Conservation (phyloP, 2,329 filamentous ascomycete genomes). For the Coniochaeta sp. region DNA sequence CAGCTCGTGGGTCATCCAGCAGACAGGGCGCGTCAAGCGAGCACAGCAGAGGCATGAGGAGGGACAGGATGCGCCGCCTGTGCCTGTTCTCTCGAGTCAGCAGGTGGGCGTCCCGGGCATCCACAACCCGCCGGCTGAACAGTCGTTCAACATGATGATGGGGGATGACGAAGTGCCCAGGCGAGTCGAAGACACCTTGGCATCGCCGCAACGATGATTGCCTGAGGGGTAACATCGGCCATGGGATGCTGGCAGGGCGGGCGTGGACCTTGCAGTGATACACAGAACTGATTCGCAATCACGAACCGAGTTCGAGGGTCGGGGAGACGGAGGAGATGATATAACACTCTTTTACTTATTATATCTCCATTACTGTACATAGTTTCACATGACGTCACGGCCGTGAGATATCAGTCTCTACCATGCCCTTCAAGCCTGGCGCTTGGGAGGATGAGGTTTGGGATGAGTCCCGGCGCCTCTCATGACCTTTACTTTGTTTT, state of each 20-base stretch:
- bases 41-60: constrained; percentile 28
- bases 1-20: constrained; percentile 58
- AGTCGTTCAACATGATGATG: constrained; percentile 42
- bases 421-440: constrained; percentile 2
- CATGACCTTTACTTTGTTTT: not conserved
- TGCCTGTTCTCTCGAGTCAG: constrained; percentile 27
- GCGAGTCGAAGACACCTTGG: constrained; percentile 24
- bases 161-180: constrained; percentile 39
- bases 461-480: not conserved
- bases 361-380: constrained; percentile 1
- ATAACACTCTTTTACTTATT: not conserved
- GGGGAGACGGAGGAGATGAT: not conserved
- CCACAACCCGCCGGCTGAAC: constrained; percentile 33
- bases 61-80: constrained; percentile 18
- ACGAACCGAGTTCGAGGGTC: not conserved
- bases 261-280: too few relatives aligned
- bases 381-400: not conserved
- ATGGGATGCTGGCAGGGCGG: not conserved
- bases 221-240: not conserved
- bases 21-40: constrained; percentile 45
- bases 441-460: not conserved
- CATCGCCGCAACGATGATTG: not conserved
- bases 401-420: not conserved
- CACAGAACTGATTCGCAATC: too few relatives aligned
- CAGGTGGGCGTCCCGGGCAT: constrained; percentile 22